Evolutionary conservation across 345 rosid species (phyloP).

Genomic region (Populus davidiana): DNA sequence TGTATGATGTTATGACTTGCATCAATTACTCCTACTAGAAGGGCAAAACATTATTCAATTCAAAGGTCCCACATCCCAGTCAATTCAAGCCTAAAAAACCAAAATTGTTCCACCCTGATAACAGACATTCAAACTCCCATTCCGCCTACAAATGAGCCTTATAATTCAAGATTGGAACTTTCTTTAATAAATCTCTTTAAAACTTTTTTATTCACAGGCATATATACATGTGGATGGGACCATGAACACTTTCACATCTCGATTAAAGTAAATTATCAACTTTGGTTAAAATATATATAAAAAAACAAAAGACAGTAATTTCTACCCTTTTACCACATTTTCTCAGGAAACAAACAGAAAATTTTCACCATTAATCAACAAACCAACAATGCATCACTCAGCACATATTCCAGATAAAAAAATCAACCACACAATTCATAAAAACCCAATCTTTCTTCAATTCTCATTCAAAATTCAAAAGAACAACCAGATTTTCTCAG

Average conservation of each 20-base stretch:
- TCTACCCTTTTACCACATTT: neutral
- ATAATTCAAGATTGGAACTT: neutral
- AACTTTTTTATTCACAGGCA: neutral
- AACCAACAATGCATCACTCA: neutral
- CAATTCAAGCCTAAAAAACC: neutral
- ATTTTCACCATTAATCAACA: neutral
- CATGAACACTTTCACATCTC: neutral
- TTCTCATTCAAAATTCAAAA: neutral
- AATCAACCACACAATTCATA: neutral
- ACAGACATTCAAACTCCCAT: neutral
- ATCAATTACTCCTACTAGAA: neutral
- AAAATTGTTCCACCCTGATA: neutral
- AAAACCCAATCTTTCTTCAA: neutral
- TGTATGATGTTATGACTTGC: neutral
- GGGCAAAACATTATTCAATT: neutral
- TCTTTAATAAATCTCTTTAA: neutral
- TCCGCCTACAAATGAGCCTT: neutral
- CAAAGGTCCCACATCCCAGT: conserved; percentile 14
- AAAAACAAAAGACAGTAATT: neutral
- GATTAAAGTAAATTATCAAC: neutral
- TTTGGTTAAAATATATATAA: no score
- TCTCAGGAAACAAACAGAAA: neutral
- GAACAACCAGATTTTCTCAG: conserved; percentile 3
- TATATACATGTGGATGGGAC: neutral
- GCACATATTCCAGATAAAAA: neutral